Conservation (phyloP, 306 rosid species). For the Begonia fuchsioides region DNA sequence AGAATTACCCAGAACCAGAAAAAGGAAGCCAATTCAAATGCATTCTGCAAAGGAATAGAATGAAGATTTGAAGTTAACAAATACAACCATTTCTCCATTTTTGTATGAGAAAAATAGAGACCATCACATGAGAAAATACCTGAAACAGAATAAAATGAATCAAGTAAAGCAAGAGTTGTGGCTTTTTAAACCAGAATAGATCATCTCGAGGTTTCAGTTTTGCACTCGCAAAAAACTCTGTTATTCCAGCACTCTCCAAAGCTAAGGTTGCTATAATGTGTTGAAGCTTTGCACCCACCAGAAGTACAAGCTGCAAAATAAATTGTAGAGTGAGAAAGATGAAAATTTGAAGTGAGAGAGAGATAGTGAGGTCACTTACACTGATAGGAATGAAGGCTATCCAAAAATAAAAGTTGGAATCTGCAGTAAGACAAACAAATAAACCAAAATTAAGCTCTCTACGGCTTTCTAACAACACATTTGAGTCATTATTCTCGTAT, state of each 20-base stretch:
- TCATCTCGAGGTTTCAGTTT: slow-evolving; percentile 88
- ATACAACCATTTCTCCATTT: neutral
- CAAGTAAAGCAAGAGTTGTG: slow-evolving; percentile 73
- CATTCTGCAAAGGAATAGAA: slow-evolving; percentile 47
- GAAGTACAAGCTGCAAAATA: slow-evolving; percentile 68
- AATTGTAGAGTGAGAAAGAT: slow-evolving; percentile 1
- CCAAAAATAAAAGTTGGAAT: slow-evolving; percentile 96
- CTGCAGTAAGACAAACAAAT: slow-evolving; percentile 22
- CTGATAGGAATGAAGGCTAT: slow-evolving; percentile 77
- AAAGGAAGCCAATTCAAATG: slow-evolving; percentile 93
- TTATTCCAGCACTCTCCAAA: slow-evolving; percentile 68
- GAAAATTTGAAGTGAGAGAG: neutral
- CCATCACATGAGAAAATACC: slow-evolving; percentile 18
- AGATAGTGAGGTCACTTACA: slow-evolving; percentile 32
- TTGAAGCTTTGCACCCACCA: slow-evolving; percentile 90
- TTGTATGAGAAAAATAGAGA: neutral
- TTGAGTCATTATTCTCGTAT: no score
- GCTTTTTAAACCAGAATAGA: slow-evolving; percentile 97
- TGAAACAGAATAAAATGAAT: slow-evolving; percentile 96
- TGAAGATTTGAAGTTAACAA: no score
- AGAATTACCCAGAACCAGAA: slow-evolving; percentile 96
- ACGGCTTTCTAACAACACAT: no score
- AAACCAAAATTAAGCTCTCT: neutral
- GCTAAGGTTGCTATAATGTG: slow-evolving; percentile 89
- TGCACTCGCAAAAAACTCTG: slow-evolving; percentile 31